These are phyloP conservation scores for Venturia asperata DNA, from an alignment of 2,329 filamentous ascomycete genomes.

Conservation along the genomic window DNA sequence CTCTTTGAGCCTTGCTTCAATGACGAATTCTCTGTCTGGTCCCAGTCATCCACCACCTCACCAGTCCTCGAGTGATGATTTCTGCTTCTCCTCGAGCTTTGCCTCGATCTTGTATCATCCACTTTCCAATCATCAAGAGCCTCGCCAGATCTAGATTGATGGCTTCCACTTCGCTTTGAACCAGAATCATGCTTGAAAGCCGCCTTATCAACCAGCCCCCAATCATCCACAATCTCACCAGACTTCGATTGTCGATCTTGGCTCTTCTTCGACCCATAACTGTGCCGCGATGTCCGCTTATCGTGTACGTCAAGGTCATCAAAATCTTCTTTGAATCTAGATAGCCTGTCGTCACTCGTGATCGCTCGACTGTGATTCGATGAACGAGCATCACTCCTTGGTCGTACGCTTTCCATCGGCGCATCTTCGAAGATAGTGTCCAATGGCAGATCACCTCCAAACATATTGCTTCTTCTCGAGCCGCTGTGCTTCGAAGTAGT, in stretches of 20 bases:
- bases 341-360: background rate
- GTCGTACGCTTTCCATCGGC: background rate
- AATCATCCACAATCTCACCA: background rate
- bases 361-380: background rate
- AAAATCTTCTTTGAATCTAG: background rate
- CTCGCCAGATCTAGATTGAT: background rate
- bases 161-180: background rate
- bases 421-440: constrained; percentile 13
- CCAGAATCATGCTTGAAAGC: background rate
- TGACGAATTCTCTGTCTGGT: background rate
- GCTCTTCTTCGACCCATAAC: background rate
- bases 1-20: background rate
- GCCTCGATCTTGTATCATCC: background rate
- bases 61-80: background rate
- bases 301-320: background rate
- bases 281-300: background rate
- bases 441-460: background rate
- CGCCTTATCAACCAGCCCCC: background rate
- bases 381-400: background rate
- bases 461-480: constrained; percentile 8
- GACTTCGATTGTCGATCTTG: background rate
- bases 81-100: background rate
- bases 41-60: background rate
- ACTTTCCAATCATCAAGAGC: background rate
- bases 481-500: constrained; percentile 9